Evolutionary conservation across 805 yeast species (phyloP).

Genomic region (Kuraishia floccosa): DNA sequence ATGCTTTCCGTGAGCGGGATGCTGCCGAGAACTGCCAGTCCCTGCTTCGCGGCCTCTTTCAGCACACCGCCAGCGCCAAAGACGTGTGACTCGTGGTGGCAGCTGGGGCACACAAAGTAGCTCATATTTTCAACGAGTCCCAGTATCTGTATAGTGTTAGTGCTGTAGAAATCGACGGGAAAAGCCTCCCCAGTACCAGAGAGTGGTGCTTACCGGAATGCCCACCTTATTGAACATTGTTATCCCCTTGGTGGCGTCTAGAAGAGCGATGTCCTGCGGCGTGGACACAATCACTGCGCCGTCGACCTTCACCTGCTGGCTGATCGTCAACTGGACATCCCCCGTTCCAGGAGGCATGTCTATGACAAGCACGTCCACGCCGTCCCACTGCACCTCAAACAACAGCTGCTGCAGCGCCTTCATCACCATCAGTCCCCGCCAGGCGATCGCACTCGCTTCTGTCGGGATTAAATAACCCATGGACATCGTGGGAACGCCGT

Average conservation of each 20-base stretch:
- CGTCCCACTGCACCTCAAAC: constrained; percentile 71
- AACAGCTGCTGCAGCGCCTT: constrained; percentile 78
- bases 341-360: constrained; percentile 95
- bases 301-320: constrained; percentile 63
- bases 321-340: constrained; percentile 73
- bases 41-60: constrained; percentile 30
- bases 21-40: constrained; percentile 45
- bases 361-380: constrained; percentile 55
- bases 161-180: neutral
- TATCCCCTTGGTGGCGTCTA: constrained; percentile 74
- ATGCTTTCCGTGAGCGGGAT: constrained; percentile 58
- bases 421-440: constrained; percentile 85
- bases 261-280: constrained; percentile 75
- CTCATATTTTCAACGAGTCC: constrained; percentile 85
- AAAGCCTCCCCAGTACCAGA: neutral
- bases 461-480: constrained; percentile 72
- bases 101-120: constrained; percentile 62
- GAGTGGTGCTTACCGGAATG: constrained; percentile 31
- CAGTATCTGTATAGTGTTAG: constrained; percentile 22
- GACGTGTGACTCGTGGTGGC: constrained; percentile 60
- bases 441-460: constrained; percentile 61
- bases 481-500: constrained; percentile 77
- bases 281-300: constrained; percentile 81
- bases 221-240: constrained; percentile 64
- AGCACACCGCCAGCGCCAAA: constrained; percentile 62